Base-by-base conservation (phyloP, 352 stramenopile genomes). In the Phytophthora sansomeana region DNA sequence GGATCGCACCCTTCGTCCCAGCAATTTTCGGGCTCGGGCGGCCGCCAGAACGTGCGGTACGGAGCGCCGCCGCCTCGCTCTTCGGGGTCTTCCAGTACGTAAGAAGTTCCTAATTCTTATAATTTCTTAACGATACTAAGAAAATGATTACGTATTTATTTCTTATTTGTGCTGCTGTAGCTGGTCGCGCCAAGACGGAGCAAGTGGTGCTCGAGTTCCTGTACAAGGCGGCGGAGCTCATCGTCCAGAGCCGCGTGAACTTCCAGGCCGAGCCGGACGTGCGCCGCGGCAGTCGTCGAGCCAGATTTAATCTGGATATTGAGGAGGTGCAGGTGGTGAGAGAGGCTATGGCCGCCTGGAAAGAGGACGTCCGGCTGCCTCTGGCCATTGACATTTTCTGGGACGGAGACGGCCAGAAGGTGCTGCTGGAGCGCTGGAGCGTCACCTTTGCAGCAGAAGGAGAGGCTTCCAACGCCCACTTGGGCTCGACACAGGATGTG, bases 161-260 rank as follows among this genome's bases (percentile, higher is more conserved):
- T 32, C 17, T 44, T 43, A 29, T 35, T 58, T 48, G 47, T 46
- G 11, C 60, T 61, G 17, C 11, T 58, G 39, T 33, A 84, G 82
- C 86, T 2, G 86, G 86, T 1, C 78, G 86, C 10, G 59, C 81
- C 43, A 94, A 95, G 54, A 94, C 86, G 2, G 88, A 96, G 60
- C 86, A 93, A 51, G 86, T 95, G 35, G 85, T 96, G 62, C 72
- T 95, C 7, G 88, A 96, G 51, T 92, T 92, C 53, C 68, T 94
- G 3, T 92, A 90, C 70, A 96, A 96, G 64, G 78, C 80, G 3
- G 80, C 88, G 1, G 88, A 96, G 60, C 79, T 96, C 39, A 85
- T 96, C 35, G 62, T 95, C 24, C 86, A 93, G 70, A 92, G 83
- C 58, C 85, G 88, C 58, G 85, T 93, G 21, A 82, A 89, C 54